Conservation (phyloP, 495 filamentous ascomycete genomes). For the Hypoxylon fragiforme region DNA sequence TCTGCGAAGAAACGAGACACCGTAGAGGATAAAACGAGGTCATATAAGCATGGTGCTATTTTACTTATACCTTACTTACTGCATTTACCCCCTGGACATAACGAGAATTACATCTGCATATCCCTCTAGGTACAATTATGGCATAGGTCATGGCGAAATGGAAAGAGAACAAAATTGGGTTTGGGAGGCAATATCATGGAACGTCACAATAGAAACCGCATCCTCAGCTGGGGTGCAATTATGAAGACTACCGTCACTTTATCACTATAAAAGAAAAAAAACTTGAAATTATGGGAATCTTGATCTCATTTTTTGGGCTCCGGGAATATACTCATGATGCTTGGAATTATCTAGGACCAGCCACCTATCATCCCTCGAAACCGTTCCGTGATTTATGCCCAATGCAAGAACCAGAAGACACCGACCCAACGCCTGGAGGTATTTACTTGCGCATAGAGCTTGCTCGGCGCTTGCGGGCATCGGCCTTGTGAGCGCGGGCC, state of each 20-base stretch:
- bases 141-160: slow-evolving; percentile 29
- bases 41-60: slow-evolving; percentile 27
- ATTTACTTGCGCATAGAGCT: slow-evolving; percentile 92
- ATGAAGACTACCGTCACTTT: too few species aligned
- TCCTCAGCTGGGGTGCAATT: too few species aligned
- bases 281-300: slow-evolving; percentile 36
- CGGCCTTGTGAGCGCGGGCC: slow-evolving; percentile 86
- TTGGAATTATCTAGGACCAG: slow-evolving; percentile 33
- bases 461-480: slow-evolving; percentile 91
- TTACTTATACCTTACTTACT: neutral
- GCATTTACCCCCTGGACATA: slow-evolving; percentile 7
- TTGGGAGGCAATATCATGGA: too few species aligned
- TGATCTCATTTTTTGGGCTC: slow-evolving; percentile 34
- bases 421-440: slow-evolving; percentile 48
- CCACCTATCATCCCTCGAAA: slow-evolving; percentile 28
- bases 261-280: too few species aligned
- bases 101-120: slow-evolving; percentile 17
- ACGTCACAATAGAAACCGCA: too few species aligned
- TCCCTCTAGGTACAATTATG: slow-evolving; percentile 8
- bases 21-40: slow-evolving; percentile 24
- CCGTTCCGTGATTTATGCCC: slow-evolving; percentile 41
- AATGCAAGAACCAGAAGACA: slow-evolving; percentile 45
- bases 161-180: slow-evolving; percentile 5
- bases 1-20: slow-evolving; percentile 5
- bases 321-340: slow-evolving; percentile 37